These are phyloP conservation scores for Naganishia sp. DNA, from an alignment of 1,284 basidiomycete species.

Conservation along the genomic window DNA sequence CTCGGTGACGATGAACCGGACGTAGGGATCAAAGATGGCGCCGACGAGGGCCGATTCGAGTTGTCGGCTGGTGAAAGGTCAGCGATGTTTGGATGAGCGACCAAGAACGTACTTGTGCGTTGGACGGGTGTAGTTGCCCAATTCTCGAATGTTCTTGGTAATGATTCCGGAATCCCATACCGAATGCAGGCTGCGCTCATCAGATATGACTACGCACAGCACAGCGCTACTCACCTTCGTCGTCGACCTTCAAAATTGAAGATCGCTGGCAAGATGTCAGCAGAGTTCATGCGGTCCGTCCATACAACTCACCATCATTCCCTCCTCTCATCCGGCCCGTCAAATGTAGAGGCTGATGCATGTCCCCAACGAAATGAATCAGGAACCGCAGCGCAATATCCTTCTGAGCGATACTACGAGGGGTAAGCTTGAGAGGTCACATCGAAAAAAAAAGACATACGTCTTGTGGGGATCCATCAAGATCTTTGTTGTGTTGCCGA, in stretches of 20 bases:
- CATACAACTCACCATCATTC: conserved; percentile 59
- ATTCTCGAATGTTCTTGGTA: conserved; percentile 72
- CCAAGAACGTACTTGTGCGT: conserved; percentile 57
- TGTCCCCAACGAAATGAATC: conserved; percentile 84
- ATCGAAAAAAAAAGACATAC: conserved; percentile 33
- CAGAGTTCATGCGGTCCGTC: conserved; percentile 2
- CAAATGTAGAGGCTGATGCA: conserved; percentile 88
- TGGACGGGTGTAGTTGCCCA: conserved; percentile 72
- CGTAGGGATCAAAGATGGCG: conserved; percentile 82
- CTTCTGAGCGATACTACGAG: conserved; percentile 40
- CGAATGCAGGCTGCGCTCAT: conserved; percentile 62
- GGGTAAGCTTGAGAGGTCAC: neutral
- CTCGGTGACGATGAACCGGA: conserved; percentile 81
- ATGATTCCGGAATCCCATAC: conserved; percentile 83
- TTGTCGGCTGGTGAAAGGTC: conserved; percentile 48
- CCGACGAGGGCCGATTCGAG: conserved; percentile 75
- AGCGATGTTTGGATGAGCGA: neutral
- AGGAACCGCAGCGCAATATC: conserved; percentile 79
- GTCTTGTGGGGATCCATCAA: conserved; percentile 46
- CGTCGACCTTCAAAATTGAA: conserved; percentile 67
- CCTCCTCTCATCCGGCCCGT: conserved; percentile 82
- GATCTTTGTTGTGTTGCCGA: conserved; percentile 67
- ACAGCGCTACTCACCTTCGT: conserved; percentile 40
- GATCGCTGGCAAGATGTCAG: conserved; percentile 51
- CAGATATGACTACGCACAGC: no score